phyloP scores from a whole-genome alignment of 2,329 filamentous ascomycete species.

The Neofusicoccum laricinum region DNA sequence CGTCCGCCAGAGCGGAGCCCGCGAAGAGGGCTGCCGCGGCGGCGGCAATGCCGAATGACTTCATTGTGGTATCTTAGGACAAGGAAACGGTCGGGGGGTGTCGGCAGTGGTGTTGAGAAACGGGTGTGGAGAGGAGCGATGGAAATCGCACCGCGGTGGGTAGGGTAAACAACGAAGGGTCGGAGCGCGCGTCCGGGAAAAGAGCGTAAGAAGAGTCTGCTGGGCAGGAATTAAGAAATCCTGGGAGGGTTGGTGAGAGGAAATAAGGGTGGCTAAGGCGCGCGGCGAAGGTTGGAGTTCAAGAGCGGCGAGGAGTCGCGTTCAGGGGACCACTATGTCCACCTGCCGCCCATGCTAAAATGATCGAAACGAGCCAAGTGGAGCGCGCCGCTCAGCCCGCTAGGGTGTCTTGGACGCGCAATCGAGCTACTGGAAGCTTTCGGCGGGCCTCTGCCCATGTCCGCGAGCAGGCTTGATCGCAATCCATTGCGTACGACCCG shows the following conservation, averaged over 20 bases:
- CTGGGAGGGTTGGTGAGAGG: constrained; percentile 14
- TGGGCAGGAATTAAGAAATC: constrained; percentile 13
- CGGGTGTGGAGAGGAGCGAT: constrained; percentile 12
- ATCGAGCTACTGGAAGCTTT: constrained; percentile 13
- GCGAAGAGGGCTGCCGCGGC: constrained; percentile 54
- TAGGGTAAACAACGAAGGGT: background rate
- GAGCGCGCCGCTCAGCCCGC: constrained; percentile 12
- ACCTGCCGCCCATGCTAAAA: constrained; percentile 13
- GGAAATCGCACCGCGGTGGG: background rate
- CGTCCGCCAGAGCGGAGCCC: constrained; percentile 50
- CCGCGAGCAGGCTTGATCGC: background rate
- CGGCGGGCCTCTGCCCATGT: background rate
- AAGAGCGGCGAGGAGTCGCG: constrained; percentile 7
- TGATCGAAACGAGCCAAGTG: constrained; percentile 18
- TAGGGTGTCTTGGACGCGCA: constrained; percentile 15
- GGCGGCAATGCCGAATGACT: constrained; percentile 47
- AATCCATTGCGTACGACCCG: background rate
- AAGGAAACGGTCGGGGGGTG: background rate
- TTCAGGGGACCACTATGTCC: constrained; percentile 15
- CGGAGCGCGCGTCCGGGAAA: constrained; percentile 17
- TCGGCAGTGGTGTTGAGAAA: background rate
- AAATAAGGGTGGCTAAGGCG: constrained; percentile 12
- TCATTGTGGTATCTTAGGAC: constrained; percentile 48
- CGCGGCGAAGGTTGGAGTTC: constrained; percentile 7
- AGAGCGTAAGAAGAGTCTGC: constrained; percentile 17